phyloP scores from a whole-genome alignment of 164 flowering plant species.

The Stephania japonica region DNA sequence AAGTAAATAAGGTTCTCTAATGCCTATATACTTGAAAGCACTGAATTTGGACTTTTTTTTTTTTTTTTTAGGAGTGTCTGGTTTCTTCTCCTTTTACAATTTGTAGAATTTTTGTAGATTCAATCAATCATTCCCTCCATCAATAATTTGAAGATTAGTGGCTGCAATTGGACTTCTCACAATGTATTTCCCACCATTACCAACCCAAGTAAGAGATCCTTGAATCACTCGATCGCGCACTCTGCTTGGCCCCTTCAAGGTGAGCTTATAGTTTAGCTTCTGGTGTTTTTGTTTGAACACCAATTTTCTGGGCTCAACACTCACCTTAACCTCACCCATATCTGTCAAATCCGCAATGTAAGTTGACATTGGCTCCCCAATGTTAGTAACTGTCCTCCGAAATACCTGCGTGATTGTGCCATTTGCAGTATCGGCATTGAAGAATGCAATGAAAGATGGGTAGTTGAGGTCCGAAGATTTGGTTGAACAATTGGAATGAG shows the following conservation, averaged over 20 bases:
- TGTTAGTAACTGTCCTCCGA: constrained; percentile 35
- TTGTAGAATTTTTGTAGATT: too few relatives aligned
- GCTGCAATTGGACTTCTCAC: constrained; percentile 12
- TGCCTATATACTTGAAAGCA: too few relatives aligned
- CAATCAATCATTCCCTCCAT: neutral
- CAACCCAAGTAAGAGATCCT: constrained; percentile 10
- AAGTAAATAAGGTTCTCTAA: too few relatives aligned
- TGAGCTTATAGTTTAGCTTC: constrained; percentile 8
- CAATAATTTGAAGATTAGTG: neutral
- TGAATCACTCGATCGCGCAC: neutral
- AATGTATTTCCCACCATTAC: neutral
- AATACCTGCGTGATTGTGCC: constrained; percentile 21
- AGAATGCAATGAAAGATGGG: constrained; percentile 45
- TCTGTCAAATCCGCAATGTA: constrained; percentile 1
- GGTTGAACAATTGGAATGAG: constrained; percentile 20
- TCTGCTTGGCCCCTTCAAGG: constrained; percentile 3
- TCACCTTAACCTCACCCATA: constrained; percentile 3
- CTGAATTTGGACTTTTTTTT: too few relatives aligned
- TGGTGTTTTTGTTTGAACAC: constrained; percentile 2
- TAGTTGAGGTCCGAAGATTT: constrained; percentile 49
- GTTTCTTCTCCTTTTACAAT: too few relatives aligned
- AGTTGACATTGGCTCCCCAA: constrained; percentile 6
- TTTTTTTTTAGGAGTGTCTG: too few relatives aligned
- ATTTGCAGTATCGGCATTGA: constrained; percentile 14
- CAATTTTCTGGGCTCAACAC: constrained; percentile 6